Evolutionary conservation across 192 early-diverging fungal genomes (phyloP).

Genomic region (Dissophora globulifera): DNA sequence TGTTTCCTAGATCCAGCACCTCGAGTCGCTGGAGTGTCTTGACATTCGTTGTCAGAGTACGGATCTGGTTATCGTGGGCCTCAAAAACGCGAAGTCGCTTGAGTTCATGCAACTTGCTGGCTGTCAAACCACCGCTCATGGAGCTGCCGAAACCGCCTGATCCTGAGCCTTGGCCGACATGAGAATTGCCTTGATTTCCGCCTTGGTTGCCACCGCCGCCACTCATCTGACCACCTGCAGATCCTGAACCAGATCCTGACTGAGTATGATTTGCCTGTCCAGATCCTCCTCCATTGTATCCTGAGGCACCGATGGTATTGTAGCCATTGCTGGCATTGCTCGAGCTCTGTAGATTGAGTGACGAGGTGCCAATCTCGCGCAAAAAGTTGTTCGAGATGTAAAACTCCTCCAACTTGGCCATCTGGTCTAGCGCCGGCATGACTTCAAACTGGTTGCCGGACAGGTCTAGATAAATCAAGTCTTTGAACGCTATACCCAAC

Average conservation of each 20-base stretch:
- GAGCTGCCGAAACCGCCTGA: neutral
- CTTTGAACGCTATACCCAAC: conserved; percentile 48
- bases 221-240: neutral
- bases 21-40: conserved; percentile 41
- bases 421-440: conserved; percentile 49
- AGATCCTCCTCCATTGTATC: conserved; percentile 5
- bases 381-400: conserved; percentile 55
- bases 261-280: conserved; percentile 5
- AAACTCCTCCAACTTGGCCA: conserved; percentile 50
- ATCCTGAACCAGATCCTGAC: conserved; percentile 1
- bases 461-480: conserved; percentile 47
- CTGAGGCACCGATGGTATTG: conserved; percentile 7
- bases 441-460: conserved; percentile 56
- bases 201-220: neutral
- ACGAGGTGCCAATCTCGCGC: conserved; percentile 47
- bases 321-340: conserved; percentile 16
- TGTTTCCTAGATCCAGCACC: conserved; percentile 50
- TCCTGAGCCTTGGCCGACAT: neutral
- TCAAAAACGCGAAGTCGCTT: conserved; percentile 49
- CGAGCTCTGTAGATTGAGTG: conserved; percentile 27
- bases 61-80: conserved; percentile 60
- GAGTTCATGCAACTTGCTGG: conserved; percentile 49
- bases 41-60: conserved; percentile 56
- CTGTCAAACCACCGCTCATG: conserved; percentile 30
- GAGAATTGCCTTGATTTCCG: neutral